Evolutionary conservation across 2,329 filamentous ascomycete species (phyloP).

Genomic region (Endoconidiophora laricicola): DNA sequence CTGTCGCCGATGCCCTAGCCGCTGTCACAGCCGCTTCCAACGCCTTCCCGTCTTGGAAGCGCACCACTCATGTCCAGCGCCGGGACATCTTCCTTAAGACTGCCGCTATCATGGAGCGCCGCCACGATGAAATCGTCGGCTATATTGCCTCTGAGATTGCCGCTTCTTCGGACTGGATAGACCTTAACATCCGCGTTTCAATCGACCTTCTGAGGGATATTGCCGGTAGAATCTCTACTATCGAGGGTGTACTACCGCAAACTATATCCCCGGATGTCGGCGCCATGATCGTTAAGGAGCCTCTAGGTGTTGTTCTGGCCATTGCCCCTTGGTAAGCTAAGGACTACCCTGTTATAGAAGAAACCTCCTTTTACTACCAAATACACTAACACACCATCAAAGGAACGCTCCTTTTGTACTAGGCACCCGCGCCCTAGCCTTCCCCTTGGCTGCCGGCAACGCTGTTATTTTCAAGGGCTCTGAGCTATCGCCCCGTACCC

Average conservation of each 20-base stretch:
- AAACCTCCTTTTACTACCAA: background rate
- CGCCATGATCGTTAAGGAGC: conserved; percentile 56
- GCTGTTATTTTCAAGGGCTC: conserved; percentile 57
- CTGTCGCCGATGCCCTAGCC: conserved; percentile 36
- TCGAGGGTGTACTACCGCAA: conserved; percentile 24
- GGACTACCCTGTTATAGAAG: background rate
- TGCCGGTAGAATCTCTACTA: conserved; percentile 25
- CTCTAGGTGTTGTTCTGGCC: conserved; percentile 60
- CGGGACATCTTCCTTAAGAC: conserved; percentile 56
- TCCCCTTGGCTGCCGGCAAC: conserved; percentile 62
- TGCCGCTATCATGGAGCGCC: conserved; percentile 43
- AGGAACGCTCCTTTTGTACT: conserved; percentile 44
- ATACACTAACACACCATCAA: conserved; percentile 7
- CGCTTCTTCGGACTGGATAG: conserved; percentile 22
- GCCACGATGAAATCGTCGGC: conserved; percentile 40
- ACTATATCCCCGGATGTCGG: conserved; percentile 19
- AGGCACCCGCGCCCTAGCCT: conserved; percentile 36
- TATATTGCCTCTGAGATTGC: conserved; percentile 41
- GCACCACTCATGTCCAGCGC: conserved; percentile 40
- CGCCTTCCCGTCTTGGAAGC: conserved; percentile 54
- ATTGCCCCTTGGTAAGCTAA: conserved; percentile 60
- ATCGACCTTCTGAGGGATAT: conserved; percentile 27
- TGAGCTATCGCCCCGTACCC: conserved; percentile 48
- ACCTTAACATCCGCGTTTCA: conserved; percentile 24
- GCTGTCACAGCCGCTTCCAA: conserved; percentile 39